Evolutionary conservation across 148 eudicot species (phyloP), one percentile per base, ranked within the genome.

Genomic region (Euryodendron excelsum): DNA sequence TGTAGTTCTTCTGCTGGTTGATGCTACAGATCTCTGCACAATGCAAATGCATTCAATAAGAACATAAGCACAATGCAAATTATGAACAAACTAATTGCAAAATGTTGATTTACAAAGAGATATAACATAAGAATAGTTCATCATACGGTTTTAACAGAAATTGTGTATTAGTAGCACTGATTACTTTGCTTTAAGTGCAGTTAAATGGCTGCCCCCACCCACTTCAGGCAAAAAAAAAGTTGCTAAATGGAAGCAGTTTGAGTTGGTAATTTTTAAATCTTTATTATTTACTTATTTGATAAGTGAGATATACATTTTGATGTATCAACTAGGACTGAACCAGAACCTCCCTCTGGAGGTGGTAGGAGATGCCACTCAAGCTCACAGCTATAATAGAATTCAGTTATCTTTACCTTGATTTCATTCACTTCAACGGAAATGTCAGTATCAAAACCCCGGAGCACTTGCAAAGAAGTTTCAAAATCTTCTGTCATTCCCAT

Each of bases 391-490:
- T 44, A 44, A 41, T 48, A 45, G 7, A n/a, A 53, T 61, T 28
- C n/a, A 45, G 47, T 11, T 23, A 47, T 45, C 15, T 18, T 52
- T 85, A 95, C 99, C 99, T 93, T 95, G 81, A 95, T 93, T 77
- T 95, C 99, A 79, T 91, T 88, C 21, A 93, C 90, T 90, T 95
- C 99, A 80, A 60, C 34, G 20, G 98, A 82, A 71, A 95, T 95
- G 60, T 95, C 99, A 74, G 94, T 82, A 33, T 95, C 99, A 72
- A 93, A 96, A 48, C 99, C 99, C 77, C 99, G 87, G 66, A 96
- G 87, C 84, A 96, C 99, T 93, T 96, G 99, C 89, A 96, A 73
- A 69, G 99, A 93, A 44, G 90, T 87, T 91, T 96, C 99, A 84
- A 90, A 93, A 73, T 96, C 99, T 64, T 96, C 99, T 64, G 83